Evolutionary conservation across 148 eudicot species (phyloP), one percentile per base, ranked within the genome.

Genomic region (Chenopodium berlandieri): DNA sequence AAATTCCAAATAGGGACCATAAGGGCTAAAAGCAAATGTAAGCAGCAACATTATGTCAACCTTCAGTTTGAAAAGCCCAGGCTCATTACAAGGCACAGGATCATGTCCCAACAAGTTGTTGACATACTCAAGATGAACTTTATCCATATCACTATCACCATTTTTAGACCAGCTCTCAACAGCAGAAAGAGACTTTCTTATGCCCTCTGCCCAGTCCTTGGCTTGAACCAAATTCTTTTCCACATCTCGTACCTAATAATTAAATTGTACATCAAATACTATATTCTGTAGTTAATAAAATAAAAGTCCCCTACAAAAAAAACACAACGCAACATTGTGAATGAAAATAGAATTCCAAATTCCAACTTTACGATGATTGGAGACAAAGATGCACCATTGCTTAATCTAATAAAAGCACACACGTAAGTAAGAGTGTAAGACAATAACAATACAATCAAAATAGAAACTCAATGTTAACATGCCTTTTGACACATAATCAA

Each of bases 121-220:
- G 71, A 97, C 81, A 83, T 79, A 88, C 74, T 92, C 93, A 78
- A 90, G 82, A 4, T 86, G 85, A 85, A 97, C 93, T 79, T 82
- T 90, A 73, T 91, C 90, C 65, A 50, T 64, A 63, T 82, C 88
- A 73, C 71, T 50, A 79, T 79, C 82, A 30, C 77, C 82, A 81
- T 80, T 73, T 64, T 60, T 47, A 46, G 89, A 81, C 92, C 93
- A 90, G 67, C 78, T 89, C 37, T 91, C 88, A 58, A 91, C 73
- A 80, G 85, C 85, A 70, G 88, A 84, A 75, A 91, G 85, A 77
- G 89, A 90, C 56, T 86, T 86, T 79, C 82, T 86, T 47, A 94
- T 80, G 65, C 87, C 85, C 86, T 92, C 91, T 40, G 93, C 99
- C 99, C 98, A 97, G 52, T 90, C 89, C 86, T 89, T 90, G 73